phyloP scores from a whole-genome alignment of 73 alveolate species.

The Paramecium primaurelia region DNA sequence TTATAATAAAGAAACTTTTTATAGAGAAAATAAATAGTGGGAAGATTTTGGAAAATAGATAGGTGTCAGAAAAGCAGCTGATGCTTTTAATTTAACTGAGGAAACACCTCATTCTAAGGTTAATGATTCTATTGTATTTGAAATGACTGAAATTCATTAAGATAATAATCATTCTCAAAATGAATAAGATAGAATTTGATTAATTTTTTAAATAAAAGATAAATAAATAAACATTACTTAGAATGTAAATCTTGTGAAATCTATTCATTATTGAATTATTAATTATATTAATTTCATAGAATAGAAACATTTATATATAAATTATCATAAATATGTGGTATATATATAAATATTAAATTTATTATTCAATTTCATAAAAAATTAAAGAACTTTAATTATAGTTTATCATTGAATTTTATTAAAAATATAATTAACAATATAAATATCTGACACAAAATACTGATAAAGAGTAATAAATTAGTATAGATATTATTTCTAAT shows the following conservation, averaged over 20 bases:
- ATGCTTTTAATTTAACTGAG: neutral
- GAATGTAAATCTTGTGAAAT: neutral
- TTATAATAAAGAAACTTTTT: constrained; percentile 43
- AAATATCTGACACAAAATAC: neutral
- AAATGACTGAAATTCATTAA: constrained; percentile 30
- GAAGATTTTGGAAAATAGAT: constrained; percentile 32
- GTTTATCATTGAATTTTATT: neutral
- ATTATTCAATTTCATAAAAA: neutral
- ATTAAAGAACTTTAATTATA: no score
- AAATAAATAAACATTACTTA: neutral
- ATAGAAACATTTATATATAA: neutral
- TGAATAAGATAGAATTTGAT: neutral
- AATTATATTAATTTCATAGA: neutral
- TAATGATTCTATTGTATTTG: constrained; percentile 5
- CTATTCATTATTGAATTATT: neutral
- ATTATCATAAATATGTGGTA: neutral
- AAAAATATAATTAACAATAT: neutral
- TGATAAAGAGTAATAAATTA: neutral
- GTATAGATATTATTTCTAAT: neutral
- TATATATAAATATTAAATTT: no score
- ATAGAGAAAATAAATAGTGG: constrained; percentile 51
- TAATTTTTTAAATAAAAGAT: neutral
- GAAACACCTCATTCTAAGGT: neutral
- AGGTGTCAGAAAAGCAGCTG: neutral
- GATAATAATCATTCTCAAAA: neutral